A percentile compares a stretch with the other conserved stretches of the same genome.
phyloP scores from a whole-genome alignment of 192 early-diverging fungal species.

The Coemansia sp. region DNA sequence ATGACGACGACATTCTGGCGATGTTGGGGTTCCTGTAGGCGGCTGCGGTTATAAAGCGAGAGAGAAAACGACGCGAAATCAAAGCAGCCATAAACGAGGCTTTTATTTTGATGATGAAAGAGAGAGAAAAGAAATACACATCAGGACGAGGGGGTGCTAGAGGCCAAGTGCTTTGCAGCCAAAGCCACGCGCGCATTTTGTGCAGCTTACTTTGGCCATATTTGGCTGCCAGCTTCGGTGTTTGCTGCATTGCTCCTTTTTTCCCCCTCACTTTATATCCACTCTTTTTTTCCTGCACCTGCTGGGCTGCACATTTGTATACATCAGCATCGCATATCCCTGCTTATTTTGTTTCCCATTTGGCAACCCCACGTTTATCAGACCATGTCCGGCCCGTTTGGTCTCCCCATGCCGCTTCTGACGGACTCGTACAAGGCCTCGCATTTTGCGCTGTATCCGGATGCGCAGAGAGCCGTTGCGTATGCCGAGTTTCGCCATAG shows the following conservation, averaged over 20 bases:
- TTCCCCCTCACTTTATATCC: too few species aligned
- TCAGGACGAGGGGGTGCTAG: background rate
- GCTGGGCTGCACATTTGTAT: too few species aligned
- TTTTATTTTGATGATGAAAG: background rate
- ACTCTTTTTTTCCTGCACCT: too few species aligned
- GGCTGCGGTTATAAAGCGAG: background rate
- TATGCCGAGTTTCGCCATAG: slow-evolving; percentile 79
- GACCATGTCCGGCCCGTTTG: slow-evolving; percentile 53
- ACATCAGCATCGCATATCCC: background rate
- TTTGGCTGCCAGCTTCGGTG: too few species aligned
- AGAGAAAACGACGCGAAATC: background rate
- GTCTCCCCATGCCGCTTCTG: slow-evolving; percentile 66
- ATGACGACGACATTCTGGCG: slow-evolving; percentile 4
- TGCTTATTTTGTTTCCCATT: background rate
- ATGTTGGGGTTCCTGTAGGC: background rate
- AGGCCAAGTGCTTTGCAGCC: too few species aligned
- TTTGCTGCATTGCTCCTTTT: too few species aligned
- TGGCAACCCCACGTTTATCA: background rate
- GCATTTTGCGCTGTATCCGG: slow-evolving; percentile 76
- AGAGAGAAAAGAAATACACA: background rate
- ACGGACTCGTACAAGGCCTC: slow-evolving; percentile 87
- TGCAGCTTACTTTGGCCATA: too few species aligned
- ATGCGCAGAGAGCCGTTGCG: slow-evolving; percentile 70
- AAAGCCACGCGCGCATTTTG: too few species aligned
- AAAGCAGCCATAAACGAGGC: background rate